phyloP scores from a whole-genome alignment of 768 basidiomycete species.

The Tricholoma sp. region DNA sequence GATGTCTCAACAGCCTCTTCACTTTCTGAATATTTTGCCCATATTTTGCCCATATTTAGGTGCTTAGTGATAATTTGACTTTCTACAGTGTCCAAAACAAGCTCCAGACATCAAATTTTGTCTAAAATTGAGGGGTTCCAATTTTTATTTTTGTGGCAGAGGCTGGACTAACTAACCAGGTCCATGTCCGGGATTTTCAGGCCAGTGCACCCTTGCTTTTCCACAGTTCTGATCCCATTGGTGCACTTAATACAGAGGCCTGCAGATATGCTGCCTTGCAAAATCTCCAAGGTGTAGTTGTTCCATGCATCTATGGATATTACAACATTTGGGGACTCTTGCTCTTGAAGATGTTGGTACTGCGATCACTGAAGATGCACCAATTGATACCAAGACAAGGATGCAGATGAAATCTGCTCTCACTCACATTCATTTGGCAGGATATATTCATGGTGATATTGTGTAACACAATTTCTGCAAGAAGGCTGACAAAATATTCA shows the following conservation, averaged over 20 bases:
- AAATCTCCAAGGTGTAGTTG: background rate
- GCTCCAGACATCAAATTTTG: too few species aligned
- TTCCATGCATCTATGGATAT: constrained; percentile 7
- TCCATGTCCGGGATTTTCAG: too few species aligned
- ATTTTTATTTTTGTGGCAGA: too few species aligned
- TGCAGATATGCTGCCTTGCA: background rate
- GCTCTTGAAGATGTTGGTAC: constrained; percentile 12
- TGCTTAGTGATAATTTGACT: too few species aligned
- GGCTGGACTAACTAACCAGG: too few species aligned
- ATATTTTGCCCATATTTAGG: too few species aligned
- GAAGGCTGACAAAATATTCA: constrained; percentile 3
- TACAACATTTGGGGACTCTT: constrained; percentile 14
- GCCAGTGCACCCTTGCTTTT: too few species aligned
- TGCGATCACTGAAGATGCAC: constrained; percentile 6
- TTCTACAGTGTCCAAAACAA: too few species aligned
- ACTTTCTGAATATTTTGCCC: too few species aligned
- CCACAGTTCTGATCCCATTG: too few species aligned
- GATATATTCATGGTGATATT: constrained; percentile 5
- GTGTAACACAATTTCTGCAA: constrained; percentile 13
- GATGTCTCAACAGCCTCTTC: too few species aligned
- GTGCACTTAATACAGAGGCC: background rate
- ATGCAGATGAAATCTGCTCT: background rate
- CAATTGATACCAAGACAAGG: background rate
- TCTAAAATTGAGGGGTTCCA: too few species aligned
- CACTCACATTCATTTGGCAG: background rate